Conservation (phyloP, 139 green algal species). For the Micromonas pusilla region DNA sequence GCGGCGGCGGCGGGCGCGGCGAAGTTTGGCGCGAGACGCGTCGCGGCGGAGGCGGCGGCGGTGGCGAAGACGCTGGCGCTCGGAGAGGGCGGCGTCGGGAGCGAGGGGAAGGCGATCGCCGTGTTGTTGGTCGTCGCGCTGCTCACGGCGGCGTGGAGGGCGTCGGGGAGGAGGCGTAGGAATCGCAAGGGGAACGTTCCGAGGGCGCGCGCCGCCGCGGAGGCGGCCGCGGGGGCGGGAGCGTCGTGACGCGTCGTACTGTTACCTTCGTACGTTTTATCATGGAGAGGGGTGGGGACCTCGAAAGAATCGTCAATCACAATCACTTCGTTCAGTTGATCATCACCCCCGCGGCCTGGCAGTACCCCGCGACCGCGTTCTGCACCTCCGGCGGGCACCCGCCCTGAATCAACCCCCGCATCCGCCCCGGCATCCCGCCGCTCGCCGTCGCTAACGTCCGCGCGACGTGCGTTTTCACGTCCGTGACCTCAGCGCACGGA, state of each 20-base stretch:
- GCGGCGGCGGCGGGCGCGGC: too few species aligned
- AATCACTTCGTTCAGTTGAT: slow-evolving; percentile 25
- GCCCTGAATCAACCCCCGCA: slow-evolving; percentile 17
- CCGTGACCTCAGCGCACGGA: slow-evolving; percentile 42
- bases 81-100: too few species aligned
- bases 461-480: slow-evolving; percentile 43
- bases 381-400: slow-evolving; percentile 35
- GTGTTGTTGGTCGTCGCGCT: neutral
- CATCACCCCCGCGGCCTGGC: slow-evolving; percentile 21
- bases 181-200: neutral
- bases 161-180: too few species aligned
- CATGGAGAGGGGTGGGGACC: too few species aligned
- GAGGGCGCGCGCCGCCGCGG: too few species aligned
- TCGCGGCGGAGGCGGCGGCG: too few species aligned
- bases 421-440: slow-evolving; percentile 28
- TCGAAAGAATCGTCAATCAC: too few species aligned
- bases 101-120: neutral
- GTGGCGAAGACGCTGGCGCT: too few species aligned
- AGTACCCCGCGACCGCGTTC: slow-evolving; percentile 36
- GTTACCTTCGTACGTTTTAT: neutral
- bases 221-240: neutral
- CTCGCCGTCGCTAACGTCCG: slow-evolving; percentile 28
- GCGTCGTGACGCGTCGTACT: neutral
- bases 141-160: too few species aligned
- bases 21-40: too few species aligned